These are phyloP conservation scores for cucumber (Cucumis sativus) DNA, from an alignment of 306 rosid species.

Conservation along the genomic window Cucumber_9930_V3 NC_026659.2:12376001-12376500, in stretches of 20 bases:
- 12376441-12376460: not conserved
- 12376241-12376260: not conserved
- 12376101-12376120: conserved; percentile 11
- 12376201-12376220: not conserved
- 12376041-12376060: conserved; percentile 99
- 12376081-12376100: conserved; percentile 60
- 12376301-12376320: not conserved
- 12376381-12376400: not conserved
- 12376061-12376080: conserved; percentile 99
- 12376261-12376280: not conserved
- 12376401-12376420: not conserved
- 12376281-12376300: not conserved
- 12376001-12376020: conserved; percentile 19
- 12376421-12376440: not conserved
- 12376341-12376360: not conserved
- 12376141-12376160: not conserved
- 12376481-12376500: not conserved
- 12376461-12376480: not conserved
- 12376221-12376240: not conserved
- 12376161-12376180: not conserved
- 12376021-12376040: conserved; percentile 98
- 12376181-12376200: not conserved
- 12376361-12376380: not conserved
- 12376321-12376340: not conserved
- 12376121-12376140: not conserved